These are phyloP conservation scores for Oryza punctata DNA, from an alignment of 176 grass and related monocot species.

Conservation along the genomic window DNA sequence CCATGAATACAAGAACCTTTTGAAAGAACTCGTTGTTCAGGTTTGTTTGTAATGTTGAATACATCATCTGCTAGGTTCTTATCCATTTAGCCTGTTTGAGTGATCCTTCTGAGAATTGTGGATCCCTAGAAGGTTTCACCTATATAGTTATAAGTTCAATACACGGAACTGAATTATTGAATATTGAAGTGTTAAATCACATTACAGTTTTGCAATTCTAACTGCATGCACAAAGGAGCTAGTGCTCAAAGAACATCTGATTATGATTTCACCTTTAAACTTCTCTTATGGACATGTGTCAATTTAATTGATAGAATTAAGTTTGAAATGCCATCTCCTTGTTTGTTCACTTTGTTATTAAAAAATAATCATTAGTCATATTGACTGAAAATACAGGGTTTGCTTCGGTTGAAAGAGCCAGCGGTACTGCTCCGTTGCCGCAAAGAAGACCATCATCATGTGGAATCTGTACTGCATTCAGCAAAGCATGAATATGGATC, in stretches of 20 bases:
- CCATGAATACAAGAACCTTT: constrained; percentile 63
- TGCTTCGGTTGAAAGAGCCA: constrained; percentile 91
- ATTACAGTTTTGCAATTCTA: neutral
- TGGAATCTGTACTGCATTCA: constrained; percentile 70
- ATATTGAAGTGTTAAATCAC: neutral
- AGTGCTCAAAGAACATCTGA: neutral
- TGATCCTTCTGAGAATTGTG: neutral
- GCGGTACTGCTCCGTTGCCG: constrained; percentile 84
- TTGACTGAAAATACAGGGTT: constrained; percentile 58
- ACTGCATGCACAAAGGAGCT: constrained; percentile 1
- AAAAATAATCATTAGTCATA: constrained; percentile 3
- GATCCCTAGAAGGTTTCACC: neutral
- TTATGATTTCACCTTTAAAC: too few relatives aligned
- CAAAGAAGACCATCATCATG: constrained; percentile 66
- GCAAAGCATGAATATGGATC: constrained; percentile 82
- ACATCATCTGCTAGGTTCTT: neutral
- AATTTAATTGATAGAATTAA: neutral
- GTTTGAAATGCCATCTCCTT: neutral
- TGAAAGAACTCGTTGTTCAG: constrained; percentile 91
- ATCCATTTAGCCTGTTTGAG: neutral
- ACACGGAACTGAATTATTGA: neutral
- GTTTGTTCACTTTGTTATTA: neutral
- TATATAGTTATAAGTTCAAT: neutral
- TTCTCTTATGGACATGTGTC: neutral
- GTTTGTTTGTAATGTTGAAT: constrained; percentile 43